Evolutionary conservation across 2,329 filamentous ascomycete species (phyloP), one percentile per base, ranked within the genome.

Genomic region (Aspergillus felis): DNA sequence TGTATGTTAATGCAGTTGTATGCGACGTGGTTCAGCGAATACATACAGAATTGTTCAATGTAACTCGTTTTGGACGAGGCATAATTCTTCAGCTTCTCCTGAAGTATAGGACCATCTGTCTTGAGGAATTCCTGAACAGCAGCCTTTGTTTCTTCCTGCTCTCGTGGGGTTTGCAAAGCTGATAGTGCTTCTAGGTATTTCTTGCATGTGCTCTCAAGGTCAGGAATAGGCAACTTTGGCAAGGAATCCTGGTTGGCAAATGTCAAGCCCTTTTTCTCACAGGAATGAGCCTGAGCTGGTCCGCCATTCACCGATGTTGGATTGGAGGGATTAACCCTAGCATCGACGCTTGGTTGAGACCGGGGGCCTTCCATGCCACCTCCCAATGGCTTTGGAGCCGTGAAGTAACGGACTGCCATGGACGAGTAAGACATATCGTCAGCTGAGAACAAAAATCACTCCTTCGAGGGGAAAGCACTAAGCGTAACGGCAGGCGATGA

Each of bases 21-120:
- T 38, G 32, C 32, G 32, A 38, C 32, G 14, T 17, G 14, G 17
- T 38, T 24, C 32, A 29, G 50, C 12, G 27, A 25, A 9, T 25
- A 83, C 90, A 71, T 84, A 96, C 93, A 99, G 68, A 99, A 99
- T 69, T 99, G 94, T 72, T 97, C 94, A 67, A 99, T 97, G 71
- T 97, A 99, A 75, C 93, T 97, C 41, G 91, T 91, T 77, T 92
- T 93, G 48, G 89, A 91, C 51, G 86, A 87, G 8, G 94, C 92
- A 79, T 97, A 99, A 67, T 88, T 87, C 79, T 92, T 94, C 56
- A 97, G 77, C 74, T 89, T 92, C 60, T 94, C 91, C 71, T 99
- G 92, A 50, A 99, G 77, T 49, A 89, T 86, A 0, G 89, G 90
- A 0, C 94, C 94, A 61, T 97, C 92, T 0, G 82, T 79, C 65